phyloP scores from a whole-genome alignment of 2,329 filamentous ascomycete species.

The Drechslera avenae region DNA sequence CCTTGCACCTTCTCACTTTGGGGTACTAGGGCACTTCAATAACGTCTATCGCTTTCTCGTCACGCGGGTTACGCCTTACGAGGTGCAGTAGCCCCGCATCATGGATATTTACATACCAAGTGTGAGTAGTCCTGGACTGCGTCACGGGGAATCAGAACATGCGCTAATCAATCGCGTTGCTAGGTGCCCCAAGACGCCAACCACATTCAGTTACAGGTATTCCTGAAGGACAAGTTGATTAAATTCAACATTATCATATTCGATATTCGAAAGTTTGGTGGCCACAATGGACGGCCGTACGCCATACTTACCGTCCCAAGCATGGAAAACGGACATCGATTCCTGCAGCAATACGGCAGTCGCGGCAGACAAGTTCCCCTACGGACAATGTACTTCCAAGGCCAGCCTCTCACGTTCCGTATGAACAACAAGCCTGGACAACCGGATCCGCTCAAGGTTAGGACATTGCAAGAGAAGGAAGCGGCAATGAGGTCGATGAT shows the following conservation, averaged over 20 bases:
- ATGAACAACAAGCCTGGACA: slow-evolving; percentile 27
- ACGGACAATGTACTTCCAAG: slow-evolving; percentile 13
- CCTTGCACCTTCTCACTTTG: background rate
- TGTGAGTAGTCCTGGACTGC: slow-evolving; percentile 14
- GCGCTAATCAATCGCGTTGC: background rate
- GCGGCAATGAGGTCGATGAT: slow-evolving; percentile 20
- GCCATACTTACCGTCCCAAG: slow-evolving; percentile 56
- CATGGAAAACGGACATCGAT: slow-evolving; percentile 47
- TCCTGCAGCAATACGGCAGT: slow-evolving; percentile 48
- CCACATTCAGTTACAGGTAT: slow-evolving; percentile 49
- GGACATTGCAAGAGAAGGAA: slow-evolving; percentile 32
- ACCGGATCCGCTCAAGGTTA: slow-evolving; percentile 32
- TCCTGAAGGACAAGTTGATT: slow-evolving; percentile 48
- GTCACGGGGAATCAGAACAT: background rate
- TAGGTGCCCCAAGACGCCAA: slow-evolving; percentile 51
- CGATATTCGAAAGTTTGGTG: slow-evolving; percentile 51
- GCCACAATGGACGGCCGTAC: slow-evolving; percentile 19
- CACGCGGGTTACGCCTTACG: background rate
- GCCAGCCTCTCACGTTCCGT: slow-evolving; percentile 17
- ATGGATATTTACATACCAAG: slow-evolving; percentile 38
- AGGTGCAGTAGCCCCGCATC: background rate
- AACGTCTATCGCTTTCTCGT: background rate
- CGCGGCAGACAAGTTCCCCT: slow-evolving; percentile 13
- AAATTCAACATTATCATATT: slow-evolving; percentile 50
- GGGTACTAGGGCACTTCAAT: background rate